Conservation (phyloP, 768 basidiomycete genomes). For the Dacryopinax primogenitus region DNA sequence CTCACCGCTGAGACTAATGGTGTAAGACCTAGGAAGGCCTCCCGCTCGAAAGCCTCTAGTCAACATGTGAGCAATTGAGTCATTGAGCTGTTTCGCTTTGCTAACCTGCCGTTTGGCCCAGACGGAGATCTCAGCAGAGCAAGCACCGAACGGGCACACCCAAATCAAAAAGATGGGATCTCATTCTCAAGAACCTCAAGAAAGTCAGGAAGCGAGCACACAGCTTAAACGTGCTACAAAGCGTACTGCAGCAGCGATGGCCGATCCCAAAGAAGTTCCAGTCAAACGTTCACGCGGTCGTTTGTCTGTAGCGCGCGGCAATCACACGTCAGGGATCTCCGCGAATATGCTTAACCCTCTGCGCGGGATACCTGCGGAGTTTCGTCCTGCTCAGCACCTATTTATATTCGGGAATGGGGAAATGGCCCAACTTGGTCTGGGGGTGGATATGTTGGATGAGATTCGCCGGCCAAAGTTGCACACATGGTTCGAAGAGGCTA, state of each 20-base stretch:
- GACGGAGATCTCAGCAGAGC: neutral
- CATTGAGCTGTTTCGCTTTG: neutral
- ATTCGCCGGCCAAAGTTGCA: constrained; percentile 63
- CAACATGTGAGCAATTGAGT: neutral
- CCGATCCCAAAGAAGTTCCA: neutral
- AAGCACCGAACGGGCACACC: neutral
- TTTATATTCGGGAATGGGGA: constrained; percentile 86
- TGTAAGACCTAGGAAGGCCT: neutral
- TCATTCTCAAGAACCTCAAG: neutral
- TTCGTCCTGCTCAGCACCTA: constrained; percentile 54
- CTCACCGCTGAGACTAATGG: neutral
- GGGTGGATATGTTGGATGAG: constrained; percentile 58
- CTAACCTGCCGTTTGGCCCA: neutral
- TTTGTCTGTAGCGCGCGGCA: neutral
- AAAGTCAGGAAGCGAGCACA: neutral
- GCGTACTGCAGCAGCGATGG: neutral
- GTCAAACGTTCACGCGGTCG: neutral
- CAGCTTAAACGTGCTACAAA: neutral
- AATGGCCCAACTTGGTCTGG: constrained; percentile 92
- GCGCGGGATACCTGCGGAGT: constrained; percentile 42
- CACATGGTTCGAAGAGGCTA: constrained; percentile 61
- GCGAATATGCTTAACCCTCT: constrained; percentile 26
- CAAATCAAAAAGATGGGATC: neutral
- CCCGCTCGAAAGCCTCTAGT: neutral
- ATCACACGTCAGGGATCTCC: neutral